These are phyloP conservation scores for Diutina rugosa DNA, from an alignment of 1,139 yeast species.

Conservation along the genomic window DNA sequence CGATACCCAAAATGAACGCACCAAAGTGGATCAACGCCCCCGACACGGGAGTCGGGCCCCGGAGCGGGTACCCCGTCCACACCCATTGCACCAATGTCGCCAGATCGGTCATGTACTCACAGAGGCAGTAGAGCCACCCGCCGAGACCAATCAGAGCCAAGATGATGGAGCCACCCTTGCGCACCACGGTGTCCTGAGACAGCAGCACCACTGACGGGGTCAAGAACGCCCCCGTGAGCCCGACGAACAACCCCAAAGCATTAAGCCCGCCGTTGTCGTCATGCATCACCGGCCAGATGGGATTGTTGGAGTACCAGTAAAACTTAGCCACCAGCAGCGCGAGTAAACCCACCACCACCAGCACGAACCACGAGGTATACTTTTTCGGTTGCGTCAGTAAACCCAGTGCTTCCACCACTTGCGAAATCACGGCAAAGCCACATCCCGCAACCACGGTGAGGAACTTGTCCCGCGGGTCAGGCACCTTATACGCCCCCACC, in stretches of 20 bases:
- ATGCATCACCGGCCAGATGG: slow-evolving; percentile 94
- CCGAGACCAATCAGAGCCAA: slow-evolving; percentile 65
- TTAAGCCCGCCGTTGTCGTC: slow-evolving; percentile 79
- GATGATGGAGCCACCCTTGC: slow-evolving; percentile 25
- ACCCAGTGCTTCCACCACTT: slow-evolving; percentile 44
- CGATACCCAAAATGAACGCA: slow-evolving; percentile 45
- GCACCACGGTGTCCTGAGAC: not conserved
- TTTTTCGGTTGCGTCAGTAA: slow-evolving; percentile 30
- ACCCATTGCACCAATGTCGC: slow-evolving; percentile 81
- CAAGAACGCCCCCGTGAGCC: slow-evolving; percentile 47
- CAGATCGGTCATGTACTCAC: slow-evolving; percentile 71
- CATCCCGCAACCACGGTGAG: slow-evolving; percentile 56
- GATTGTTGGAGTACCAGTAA: slow-evolving; percentile 74
- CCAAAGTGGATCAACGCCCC: slow-evolving; percentile 64
- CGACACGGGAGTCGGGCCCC: slow-evolving; percentile 84
- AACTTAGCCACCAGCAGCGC: slow-evolving; percentile 64
- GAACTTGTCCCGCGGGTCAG: slow-evolving; percentile 58
- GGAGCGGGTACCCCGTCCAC: slow-evolving; percentile 86
- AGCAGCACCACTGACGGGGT: slow-evolving; percentile 16
- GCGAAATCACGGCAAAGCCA: slow-evolving; percentile 47
- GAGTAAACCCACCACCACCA: slow-evolving; percentile 63
- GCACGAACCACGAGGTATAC: slow-evolving; percentile 39
- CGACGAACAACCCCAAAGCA: slow-evolving; percentile 53
- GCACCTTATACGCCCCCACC: slow-evolving; percentile 59
- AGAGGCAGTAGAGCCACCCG: slow-evolving; percentile 57